Base-by-base conservation (phyloP, 2,329 filamentous ascomycete genomes). In the Elsinoe fawcettii region DNA sequence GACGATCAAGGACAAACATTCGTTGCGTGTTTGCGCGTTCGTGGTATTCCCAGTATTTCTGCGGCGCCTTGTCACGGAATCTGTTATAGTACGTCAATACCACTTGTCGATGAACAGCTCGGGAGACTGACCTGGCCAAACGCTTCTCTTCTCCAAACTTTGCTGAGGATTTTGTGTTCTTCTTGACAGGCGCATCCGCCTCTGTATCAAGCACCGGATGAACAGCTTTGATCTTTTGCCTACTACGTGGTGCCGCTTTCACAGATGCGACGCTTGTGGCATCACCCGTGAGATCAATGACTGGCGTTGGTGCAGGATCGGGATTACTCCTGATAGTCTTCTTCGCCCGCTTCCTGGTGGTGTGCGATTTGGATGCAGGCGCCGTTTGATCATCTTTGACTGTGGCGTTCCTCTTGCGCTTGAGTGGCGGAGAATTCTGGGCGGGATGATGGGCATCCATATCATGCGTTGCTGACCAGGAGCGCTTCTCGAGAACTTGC, bases 11-110 rank as follows among this genome's bases (percentile, higher is more conserved):
- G 0, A 65, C 64, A 22, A 66, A 66, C 66, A 68, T 67, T 57
- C 66, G 65, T 32, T 69, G 67, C 5, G 67, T 67, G 22, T 65
- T 60, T 7, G 66, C 67, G 8, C 66, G 65, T 7, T 65, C 39
- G 27, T 63, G 61, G 34, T 67, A 58, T 11, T 65, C 62, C 23
- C 51, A 51, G 37, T 65, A 67, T 3, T 58, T 58, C 6, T 57
- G 51, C 3, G 66, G 66, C 27, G 65, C 58, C 34, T 61, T 59
- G 11, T 53, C 51, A 7, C 67, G 67, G 44, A 58, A 63, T 34
- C 62, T 61, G 39, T 49, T 9, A 36, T 25, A 30, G 20, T 57
- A n/a, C 11, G 27, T 55, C 11, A 47, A 16, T 32, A 22, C 7
- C 25, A 18, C 6, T 2, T 51, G 6, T 14, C 5, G 18, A n/a